Evolutionary conservation across 805 yeast species (phyloP), one percentile per base, ranked within the genome.

Genomic region (Groenewaldozyma tartarivorans): DNA sequence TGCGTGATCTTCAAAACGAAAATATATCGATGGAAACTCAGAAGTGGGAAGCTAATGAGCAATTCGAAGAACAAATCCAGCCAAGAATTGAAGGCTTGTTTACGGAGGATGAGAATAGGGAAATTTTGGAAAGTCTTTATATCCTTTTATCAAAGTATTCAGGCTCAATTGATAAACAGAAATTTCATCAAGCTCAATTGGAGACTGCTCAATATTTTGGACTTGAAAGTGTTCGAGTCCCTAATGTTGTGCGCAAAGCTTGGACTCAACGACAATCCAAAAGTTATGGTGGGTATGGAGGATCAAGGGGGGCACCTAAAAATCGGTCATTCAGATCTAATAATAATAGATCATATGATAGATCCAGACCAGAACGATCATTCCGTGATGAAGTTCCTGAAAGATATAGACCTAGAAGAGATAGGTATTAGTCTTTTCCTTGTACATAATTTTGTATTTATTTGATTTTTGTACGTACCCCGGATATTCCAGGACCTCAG

Each of bases 241-340:
- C 29, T 9, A 7, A 7, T 7, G 7, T 13, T 24, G 29, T 24
- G 11, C 7, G 29, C 7, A 24, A 24, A 9, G 7, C 29, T 13
- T 4, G 35, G 4, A 21, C 27, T n/a, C 15, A 26, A 38, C 40
- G 36, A 40, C n/a, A n/a, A n/a, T n/a, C n/a, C n/a, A n/a, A n/a
- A n/a, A n/a, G n/a, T n/a, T n/a, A n/a, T n/a, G n/a, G n/a, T n/a
- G n/a, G n/a, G n/a, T n/a, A n/a, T n/a, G n/a, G n/a, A n/a, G n/a
- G n/a, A n/a, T n/a, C n/a, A n/a, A n/a, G n/a, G n/a, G n/a, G n/a
- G n/a, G n/a, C n/a, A n/a, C n/a, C n/a, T n/a, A n/a, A n/a, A n/a
- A n/a, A n/a, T n/a, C n/a, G n/a, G n/a, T n/a, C n/a, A n/a, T n/a
- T n/a, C n/a, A n/a, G n/a, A n/a, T n/a, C n/a, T n/a, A n/a, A n/a